Base-by-base conservation (phyloP, 1,284 basidiomycete genomes). In the Schizophyllum amplum region DNA sequence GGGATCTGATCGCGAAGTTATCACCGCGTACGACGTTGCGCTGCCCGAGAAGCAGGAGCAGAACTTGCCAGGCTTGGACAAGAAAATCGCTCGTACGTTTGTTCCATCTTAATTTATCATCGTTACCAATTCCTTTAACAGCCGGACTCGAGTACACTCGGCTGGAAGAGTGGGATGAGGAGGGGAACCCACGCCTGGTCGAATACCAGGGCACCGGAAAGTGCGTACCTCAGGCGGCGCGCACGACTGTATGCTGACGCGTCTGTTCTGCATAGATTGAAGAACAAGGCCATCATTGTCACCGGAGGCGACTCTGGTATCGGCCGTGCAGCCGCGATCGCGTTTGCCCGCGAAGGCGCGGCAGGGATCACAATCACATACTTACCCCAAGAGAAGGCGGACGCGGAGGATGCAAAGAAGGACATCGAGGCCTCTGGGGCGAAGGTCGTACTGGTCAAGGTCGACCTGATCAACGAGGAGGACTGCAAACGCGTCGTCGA, bases 291-390 rank as follows among this genome's bases (percentile, higher is more conserved):
- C 11, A 81, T 79, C 4, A 70, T 87, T 54, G 71, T 89, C 59
- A 86, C 76, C 5, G 75, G 77, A 33, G 78, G 75, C 24, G 78
- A 82, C 64, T 42, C 33, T 42, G 33, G 70, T n/a, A 86, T 86
- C 54, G 84, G 84, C 5, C 75, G 83, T 24, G 68, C 79, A 0
- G 80, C 79, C 1, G 82, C 83, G 7, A 75, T 82, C 58, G 75
- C 82, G 67, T 84, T 84, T 61, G 83, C 83, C 1, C 74, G 83
- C 15, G 84, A 87, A 65, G 85, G 85, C 1, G 76, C 79, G 7
- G 11, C 33, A 3, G 81, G 82, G 52, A 75, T 87, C 20, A 82
- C 83, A 0, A 81, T 87, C 59, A 75, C 76, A 17, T 79, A 85
- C 67, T 73, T 87, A 1, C 77, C 81, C 4, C 72, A 81, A 62